Conservation (phyloP, 257 asterid species). For the Cinchona pubescens region DNA sequence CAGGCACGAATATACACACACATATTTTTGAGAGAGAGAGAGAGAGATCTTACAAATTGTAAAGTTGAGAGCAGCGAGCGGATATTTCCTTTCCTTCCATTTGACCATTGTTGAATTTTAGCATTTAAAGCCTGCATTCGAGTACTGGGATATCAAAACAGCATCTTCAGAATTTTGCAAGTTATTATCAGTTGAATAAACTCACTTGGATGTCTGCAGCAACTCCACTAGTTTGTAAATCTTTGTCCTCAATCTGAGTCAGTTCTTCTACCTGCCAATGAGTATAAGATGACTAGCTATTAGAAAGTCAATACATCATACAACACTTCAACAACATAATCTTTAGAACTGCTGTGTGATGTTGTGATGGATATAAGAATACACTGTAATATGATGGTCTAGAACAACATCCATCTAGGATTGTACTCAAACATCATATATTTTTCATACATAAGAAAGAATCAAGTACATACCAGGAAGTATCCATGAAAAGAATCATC, state of each 20-base stretch:
- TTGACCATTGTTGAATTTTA: slow-evolving; percentile 80
- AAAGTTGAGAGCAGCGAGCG: slow-evolving; percentile 86
- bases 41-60: slow-evolving; percentile 57
- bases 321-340: background rate
- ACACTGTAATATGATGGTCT: background rate
- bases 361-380: too few relatives aligned
- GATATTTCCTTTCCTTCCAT: slow-evolving; percentile 91
- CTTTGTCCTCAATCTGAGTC: slow-evolving; percentile 35
- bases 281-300: background rate
- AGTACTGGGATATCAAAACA: background rate
- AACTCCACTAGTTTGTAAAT: slow-evolving; percentile 35
- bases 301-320: background rate
- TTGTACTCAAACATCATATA: background rate
- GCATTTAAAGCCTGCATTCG: slow-evolving; percentile 62
- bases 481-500: slow-evolving; percentile 50
- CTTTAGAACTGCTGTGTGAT: too few relatives aligned
- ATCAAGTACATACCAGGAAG: slow-evolving; percentile 50
- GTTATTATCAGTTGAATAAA: slow-evolving; percentile 7
- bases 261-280: slow-evolving; percentile 73
- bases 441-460: background rate
- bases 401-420: background rate
- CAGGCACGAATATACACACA: background rate
- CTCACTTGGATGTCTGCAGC: slow-evolving; percentile 52
- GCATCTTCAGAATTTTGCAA: slow-evolving; percentile 4
- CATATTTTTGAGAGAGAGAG: background rate